Evolutionary conservation across 306 rosid species (phyloP).

Genomic region (Vigna unguiculata): DNA sequence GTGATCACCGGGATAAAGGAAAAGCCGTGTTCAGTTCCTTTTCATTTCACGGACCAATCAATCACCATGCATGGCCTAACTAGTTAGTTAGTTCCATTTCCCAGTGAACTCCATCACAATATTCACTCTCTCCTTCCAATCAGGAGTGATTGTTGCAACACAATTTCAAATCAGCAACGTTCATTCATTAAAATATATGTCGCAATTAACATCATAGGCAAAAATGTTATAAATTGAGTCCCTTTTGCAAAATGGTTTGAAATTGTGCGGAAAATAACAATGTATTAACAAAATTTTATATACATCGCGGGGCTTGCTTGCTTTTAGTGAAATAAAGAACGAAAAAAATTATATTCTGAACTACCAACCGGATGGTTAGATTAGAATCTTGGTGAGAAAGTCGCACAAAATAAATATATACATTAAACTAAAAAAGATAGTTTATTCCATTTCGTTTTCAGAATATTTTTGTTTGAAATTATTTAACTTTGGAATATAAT

Average conservation of each 20-base stretch:
- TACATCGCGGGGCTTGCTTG: not conserved
- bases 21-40: slow-evolving; percentile 10
- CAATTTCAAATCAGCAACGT: too few relatives aligned
- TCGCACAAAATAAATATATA: not conserved
- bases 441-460: not conserved
- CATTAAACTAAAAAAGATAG: not conserved
- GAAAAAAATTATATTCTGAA: not conserved
- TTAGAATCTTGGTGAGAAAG: not conserved
- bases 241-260: not conserved
- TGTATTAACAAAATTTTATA: not conserved
- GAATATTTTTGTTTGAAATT: not conserved
- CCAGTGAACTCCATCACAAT: not conserved
- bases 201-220: not conserved
- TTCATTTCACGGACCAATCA: not conserved
- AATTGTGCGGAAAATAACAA: not conserved
- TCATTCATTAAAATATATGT: not conserved
- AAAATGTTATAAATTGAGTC: not conserved
- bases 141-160: slow-evolving; percentile 32
- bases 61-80: slow-evolving; percentile 11
- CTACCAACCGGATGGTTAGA: not conserved
- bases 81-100: not conserved
- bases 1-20: slow-evolving; percentile 33
- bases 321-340: not conserved
- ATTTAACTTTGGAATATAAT: too few relatives aligned
- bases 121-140: slow-evolving; percentile 44